Evolutionary conservation across 2,329 filamentous ascomycete species (phyloP).

Genomic region (Sporothrix phasma): DNA sequence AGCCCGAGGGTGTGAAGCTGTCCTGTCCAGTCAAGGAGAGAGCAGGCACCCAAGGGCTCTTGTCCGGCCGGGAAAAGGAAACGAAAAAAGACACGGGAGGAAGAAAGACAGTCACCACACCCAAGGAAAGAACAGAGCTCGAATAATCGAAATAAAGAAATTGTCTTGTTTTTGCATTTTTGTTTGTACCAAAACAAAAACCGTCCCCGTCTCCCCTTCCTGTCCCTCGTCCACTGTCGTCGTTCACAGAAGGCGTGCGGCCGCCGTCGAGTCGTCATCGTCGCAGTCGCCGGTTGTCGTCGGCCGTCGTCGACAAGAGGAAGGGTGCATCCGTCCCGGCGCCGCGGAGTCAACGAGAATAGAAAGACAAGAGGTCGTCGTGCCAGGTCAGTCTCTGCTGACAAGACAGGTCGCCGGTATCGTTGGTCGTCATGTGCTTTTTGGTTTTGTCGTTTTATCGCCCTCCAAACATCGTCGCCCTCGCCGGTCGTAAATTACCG

Average conservation of each 20-base stretch:
- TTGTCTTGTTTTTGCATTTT: conserved; percentile 2
- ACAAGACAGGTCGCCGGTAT: too few relatives aligned
- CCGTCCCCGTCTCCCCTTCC: not conserved
- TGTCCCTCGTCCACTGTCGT: not conserved
- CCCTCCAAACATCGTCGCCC: not conserved
- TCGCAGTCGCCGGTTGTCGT: not conserved
- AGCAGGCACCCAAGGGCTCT: conserved; percentile 36
- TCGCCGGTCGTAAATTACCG: conserved; percentile 35
- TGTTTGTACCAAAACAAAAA: conserved; percentile 9
- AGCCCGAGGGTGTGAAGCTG: conserved; percentile 38
- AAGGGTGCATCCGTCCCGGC: not conserved
- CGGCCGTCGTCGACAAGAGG: not conserved
- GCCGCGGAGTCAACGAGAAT: not conserved
- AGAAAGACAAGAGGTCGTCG: not conserved
- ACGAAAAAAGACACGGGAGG: not conserved
- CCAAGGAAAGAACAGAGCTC: not conserved
- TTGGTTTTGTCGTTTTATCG: not conserved
- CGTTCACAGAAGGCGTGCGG: not conserved
- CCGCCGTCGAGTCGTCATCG: not conserved
- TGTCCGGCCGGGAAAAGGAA: conserved; percentile 39
- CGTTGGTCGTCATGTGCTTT: not conserved
- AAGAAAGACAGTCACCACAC: not conserved
- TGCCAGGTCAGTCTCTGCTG: too few relatives aligned
- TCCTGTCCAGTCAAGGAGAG: not conserved
- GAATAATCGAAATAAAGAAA: not conserved